phyloP scores from a whole-genome alignment of 169 alveolate species.

The Amoebophrya sp. region DNA sequence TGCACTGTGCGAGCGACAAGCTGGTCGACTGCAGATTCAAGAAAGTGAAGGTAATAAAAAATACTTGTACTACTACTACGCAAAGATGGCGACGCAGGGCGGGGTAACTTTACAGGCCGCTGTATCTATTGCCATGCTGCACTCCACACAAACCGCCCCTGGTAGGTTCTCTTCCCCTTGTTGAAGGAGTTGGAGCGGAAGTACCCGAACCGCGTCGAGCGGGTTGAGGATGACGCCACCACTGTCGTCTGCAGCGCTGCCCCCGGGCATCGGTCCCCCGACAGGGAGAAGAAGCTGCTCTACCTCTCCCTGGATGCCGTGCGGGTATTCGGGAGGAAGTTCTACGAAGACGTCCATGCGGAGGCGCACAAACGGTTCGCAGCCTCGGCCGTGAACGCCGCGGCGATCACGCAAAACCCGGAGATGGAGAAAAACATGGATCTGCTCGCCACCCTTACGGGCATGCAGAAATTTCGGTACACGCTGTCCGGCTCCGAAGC shows the following conservation, averaged over 20 bases:
- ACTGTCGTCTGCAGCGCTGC: neutral
- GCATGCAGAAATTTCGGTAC: neutral
- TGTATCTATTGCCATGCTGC: too few species aligned
- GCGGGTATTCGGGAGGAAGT: neutral
- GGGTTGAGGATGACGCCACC: neutral
- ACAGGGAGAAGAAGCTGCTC: neutral
- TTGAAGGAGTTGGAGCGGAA: neutral
- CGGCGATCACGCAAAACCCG: neutral
- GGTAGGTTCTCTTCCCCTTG: neutral
- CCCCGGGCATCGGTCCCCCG: neutral
- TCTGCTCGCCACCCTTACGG: neutral
- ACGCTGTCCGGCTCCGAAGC: neutral
- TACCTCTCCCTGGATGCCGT: neutral
- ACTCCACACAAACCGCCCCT: too few species aligned
- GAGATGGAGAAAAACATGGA: neutral
- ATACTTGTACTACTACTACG: too few species aligned
- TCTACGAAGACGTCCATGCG: neutral
- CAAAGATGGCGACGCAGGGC: too few species aligned
- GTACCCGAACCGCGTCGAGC: neutral
- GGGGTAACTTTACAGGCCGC: too few species aligned
- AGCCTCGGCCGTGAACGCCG: neutral
- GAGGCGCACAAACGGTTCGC: neutral
- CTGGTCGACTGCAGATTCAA: constrained; percentile 1
- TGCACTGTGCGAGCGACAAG: neutral
- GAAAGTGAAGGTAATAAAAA: neutral